Evolutionary conservation across 75 land plant species (phyloP).

Genomic region (Picea glauca): DNA sequence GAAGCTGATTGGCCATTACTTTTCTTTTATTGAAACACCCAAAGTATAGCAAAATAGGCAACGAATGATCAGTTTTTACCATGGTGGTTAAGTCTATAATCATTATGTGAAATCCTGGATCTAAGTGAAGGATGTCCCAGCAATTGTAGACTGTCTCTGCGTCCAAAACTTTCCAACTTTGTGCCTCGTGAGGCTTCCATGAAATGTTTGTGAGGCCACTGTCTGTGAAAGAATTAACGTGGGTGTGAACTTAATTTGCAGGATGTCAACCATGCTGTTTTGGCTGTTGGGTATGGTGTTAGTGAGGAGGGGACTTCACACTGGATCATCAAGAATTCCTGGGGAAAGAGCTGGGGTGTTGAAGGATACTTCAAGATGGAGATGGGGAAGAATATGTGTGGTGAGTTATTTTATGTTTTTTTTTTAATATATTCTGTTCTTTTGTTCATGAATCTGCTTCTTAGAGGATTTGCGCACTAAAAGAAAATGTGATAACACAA

Average conservation of each 20-base stretch:
- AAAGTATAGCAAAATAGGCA: too few relatives aligned
- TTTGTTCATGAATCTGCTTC: too few relatives aligned
- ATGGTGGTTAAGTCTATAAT: too few relatives aligned
- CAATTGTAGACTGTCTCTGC: too few relatives aligned
- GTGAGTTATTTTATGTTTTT: conserved; percentile 38
- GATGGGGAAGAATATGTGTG: conserved; percentile 91
- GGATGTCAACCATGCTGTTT: conserved; percentile 69
- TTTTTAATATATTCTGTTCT: too few relatives aligned
- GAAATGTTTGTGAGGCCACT: background rate
- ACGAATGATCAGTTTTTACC: too few relatives aligned
- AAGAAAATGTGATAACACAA: too few relatives aligned
- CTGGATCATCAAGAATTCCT: conserved; percentile 38
- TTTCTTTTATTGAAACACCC: background rate
- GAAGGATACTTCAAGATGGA: conserved; percentile 26
- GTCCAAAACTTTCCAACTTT: background rate
- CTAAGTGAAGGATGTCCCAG: too few relatives aligned
- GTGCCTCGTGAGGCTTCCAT: background rate
- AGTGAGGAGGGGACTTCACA: conserved; percentile 14
- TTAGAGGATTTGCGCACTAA: too few relatives aligned
- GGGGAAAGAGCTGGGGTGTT: conserved; percentile 33
- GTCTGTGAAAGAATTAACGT: background rate
- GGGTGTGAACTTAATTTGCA: conserved; percentile 16
- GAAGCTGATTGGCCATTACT: background rate
- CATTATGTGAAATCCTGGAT: too few relatives aligned
- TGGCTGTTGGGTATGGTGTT: conserved; percentile 30